These are phyloP conservation scores for Calonectria crousiana DNA, from an alignment of 2,329 filamentous ascomycete genomes.

Conservation along the genomic window DNA sequence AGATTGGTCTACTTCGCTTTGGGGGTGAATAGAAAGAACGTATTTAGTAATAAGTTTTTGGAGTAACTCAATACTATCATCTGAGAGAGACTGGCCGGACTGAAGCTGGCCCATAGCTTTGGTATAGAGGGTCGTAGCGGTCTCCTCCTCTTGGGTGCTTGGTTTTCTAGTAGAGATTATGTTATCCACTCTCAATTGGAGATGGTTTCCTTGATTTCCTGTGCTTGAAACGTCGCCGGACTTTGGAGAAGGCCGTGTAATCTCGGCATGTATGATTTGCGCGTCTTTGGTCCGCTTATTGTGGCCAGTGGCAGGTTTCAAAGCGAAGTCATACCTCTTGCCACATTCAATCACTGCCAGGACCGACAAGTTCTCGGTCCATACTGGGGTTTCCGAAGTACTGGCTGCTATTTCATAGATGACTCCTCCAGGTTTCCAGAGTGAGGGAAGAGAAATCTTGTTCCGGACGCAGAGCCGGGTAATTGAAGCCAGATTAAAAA, in stretches of 20 bases:
- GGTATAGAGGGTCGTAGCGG: background rate
- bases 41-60: background rate
- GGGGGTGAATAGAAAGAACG: background rate
- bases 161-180: background rate
- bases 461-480: background rate
- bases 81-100: background rate
- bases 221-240: background rate
- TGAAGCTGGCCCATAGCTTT: background rate
- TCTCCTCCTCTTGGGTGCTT: background rate
- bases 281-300: background rate
- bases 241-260: background rate
- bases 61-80: background rate
- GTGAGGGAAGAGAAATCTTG: background rate
- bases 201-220: background rate
- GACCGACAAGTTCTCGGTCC: background rate
- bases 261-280: background rate
- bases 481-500: background rate
- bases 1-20: background rate
- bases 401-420: background rate
- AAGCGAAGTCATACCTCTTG: background rate
- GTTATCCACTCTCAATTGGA: background rate
- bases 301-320: background rate
- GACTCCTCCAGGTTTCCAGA: background rate
- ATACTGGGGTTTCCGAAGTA: background rate
- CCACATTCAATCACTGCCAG: background rate